phyloP scores from a whole-genome alignment of 2,329 filamentous ascomycete genomes.

The Xylariaceae sp. region DNA sequence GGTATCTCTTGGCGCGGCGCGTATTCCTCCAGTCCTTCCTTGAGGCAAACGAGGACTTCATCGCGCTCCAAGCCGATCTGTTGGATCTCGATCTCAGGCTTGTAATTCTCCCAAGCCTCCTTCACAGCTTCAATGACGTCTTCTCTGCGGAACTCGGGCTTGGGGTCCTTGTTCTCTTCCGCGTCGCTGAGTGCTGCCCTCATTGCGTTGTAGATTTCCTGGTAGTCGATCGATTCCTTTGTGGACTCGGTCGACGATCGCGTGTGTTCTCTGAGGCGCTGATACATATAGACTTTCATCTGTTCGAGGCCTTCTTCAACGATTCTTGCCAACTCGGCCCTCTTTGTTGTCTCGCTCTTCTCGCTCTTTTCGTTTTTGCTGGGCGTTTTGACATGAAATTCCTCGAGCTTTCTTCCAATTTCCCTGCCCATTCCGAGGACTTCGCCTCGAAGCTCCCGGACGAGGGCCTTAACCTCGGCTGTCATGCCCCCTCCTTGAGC shows the following conservation, averaged over 20 bases:
- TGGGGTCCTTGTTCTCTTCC: constrained; percentile 50
- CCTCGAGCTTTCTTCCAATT: constrained; percentile 82
- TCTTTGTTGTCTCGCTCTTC: constrained; percentile 53
- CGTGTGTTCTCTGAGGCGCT: constrained; percentile 74
- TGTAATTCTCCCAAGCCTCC: constrained; percentile 92
- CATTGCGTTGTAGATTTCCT: constrained; percentile 85
- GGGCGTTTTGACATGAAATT: constrained; percentile 54
- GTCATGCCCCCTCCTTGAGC: constrained; percentile 86
- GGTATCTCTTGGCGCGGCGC: constrained; percentile 55
- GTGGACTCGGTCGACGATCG: constrained; percentile 67
- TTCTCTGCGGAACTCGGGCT: constrained; percentile 67
- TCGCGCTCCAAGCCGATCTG: constrained; percentile 89
- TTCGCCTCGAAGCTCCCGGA: constrained; percentile 87
- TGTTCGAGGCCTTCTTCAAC: constrained; percentile 80
- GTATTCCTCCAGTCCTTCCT: constrained; percentile 82
- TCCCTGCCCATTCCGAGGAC: constrained; percentile 94
- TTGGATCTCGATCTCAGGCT: constrained; percentile 88
- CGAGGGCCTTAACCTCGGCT: constrained; percentile 86
- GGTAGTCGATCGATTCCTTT: constrained; percentile 69
- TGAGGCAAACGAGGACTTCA: constrained; percentile 83
- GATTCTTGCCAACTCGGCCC: constrained; percentile 74
- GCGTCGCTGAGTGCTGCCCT: constrained; percentile 72
- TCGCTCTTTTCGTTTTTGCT: constrained; percentile 36
- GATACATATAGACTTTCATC: constrained; percentile 82
- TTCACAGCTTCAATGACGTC: constrained; percentile 85